Conservation (phyloP, 2,329 filamentous ascomycete genomes). For the Fusarium compactum region DNA sequence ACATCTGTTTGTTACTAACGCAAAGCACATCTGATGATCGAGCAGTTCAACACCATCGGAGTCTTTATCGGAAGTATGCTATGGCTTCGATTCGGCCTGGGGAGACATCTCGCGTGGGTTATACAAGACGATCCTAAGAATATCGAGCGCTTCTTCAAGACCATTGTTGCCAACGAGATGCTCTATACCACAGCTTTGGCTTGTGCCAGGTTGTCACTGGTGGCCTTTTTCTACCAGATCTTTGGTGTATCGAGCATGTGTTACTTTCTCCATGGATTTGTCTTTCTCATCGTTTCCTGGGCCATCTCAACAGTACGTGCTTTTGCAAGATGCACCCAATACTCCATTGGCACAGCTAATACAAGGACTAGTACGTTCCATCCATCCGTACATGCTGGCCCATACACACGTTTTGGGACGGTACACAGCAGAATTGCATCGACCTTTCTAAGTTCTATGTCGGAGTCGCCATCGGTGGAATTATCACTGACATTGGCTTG, state of each 20-base stretch:
- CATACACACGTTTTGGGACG: constrained; percentile 7
- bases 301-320: not conserved
- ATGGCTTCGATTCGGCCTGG: not conserved
- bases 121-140: not conserved
- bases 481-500: constrained; percentile 7
- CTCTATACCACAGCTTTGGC: constrained; percentile 1
- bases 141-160: constrained; percentile 8
- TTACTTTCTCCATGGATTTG: constrained; percentile 6
- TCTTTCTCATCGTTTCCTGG: not conserved
- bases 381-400: constrained; percentile 21
- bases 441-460: constrained; percentile 18
- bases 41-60: not conserved
- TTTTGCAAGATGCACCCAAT: no score
- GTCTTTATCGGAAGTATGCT: constrained; percentile 10
- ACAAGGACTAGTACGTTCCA: not conserved
- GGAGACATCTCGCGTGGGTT: not conserved
- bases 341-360: not conserved
- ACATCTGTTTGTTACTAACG: rapidly evolving
- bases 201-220: not conserved
- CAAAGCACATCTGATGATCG: rapidly evolving
- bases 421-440: constrained; percentile 13
- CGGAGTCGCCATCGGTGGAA: constrained; percentile 11
- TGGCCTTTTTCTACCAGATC: not conserved
- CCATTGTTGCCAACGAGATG: not conserved
- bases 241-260: constrained; percentile 11